A percentile compares a stretch with the other conserved stretches of the same genome.
phyloP scores from a whole-genome alignment of 352 stramenopile genomes.

The Phytophthora pini region DNA sequence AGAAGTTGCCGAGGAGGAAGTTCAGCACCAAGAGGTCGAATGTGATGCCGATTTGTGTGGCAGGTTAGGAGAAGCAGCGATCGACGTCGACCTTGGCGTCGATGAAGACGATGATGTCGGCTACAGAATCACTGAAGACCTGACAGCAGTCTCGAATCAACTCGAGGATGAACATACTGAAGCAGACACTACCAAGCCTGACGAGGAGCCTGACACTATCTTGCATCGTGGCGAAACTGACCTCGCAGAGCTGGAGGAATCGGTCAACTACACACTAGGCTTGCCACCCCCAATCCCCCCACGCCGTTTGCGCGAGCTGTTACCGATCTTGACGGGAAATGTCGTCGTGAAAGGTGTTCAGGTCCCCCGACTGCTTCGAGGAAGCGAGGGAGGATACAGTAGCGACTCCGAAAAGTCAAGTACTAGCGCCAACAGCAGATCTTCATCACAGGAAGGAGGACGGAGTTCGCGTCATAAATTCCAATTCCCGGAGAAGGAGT shows the following conservation, averaged over 20 bases:
- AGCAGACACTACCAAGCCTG: neutral
- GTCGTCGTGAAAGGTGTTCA: conserved; percentile 41
- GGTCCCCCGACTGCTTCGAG: conserved; percentile 49
- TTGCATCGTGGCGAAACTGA: conserved; percentile 9
- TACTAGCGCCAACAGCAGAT: neutral
- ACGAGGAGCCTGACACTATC: conserved; percentile 4
- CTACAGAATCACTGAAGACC: conserved; percentile 29
- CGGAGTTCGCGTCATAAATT: conserved; percentile 55
- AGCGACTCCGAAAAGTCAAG: conserved; percentile 6
- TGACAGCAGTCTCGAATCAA: conserved; percentile 52
- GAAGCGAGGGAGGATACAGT: conserved; percentile 12
- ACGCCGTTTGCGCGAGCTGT: conserved; percentile 21
- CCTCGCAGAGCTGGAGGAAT: conserved; percentile 8
- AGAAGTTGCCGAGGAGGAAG: conserved; percentile 6
- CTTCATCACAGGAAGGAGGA: conserved; percentile 7
- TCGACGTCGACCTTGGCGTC: conserved; percentile 19
- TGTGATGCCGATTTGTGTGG: conserved; percentile 25
- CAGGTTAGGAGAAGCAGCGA: conserved; percentile 23
- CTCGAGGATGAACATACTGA: conserved; percentile 40
- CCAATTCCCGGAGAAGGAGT: conserved; percentile 61
- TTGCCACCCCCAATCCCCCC: neutral
- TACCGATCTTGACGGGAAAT: conserved; percentile 37
- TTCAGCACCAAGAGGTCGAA: conserved; percentile 25
- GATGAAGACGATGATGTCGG: conserved; percentile 25
- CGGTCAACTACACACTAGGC: neutral